Conservation (phyloP, 2,329 filamentous ascomycete species). For the Raffaelea ambrosiae region DNA sequence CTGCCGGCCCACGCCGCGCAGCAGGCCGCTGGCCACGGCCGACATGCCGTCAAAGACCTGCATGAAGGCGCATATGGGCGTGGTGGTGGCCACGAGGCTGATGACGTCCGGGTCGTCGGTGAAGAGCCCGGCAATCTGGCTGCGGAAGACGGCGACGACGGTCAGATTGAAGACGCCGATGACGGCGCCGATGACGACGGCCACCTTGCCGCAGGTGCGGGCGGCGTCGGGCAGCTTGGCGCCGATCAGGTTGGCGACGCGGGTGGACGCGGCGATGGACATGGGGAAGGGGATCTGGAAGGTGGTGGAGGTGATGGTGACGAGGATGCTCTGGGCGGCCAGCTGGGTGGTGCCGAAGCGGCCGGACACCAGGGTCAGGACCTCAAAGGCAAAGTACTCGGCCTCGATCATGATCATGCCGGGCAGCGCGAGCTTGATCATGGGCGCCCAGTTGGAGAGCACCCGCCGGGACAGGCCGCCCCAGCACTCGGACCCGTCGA, state of each 20-base stretch:
- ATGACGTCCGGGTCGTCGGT: slow-evolving; percentile 67
- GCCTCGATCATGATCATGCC: slow-evolving; percentile 92
- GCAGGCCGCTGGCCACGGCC: slow-evolving; percentile 71
- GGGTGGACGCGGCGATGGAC: slow-evolving; percentile 78
- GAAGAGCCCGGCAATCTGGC: slow-evolving; percentile 69
- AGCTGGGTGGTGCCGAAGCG: slow-evolving; percentile 72
- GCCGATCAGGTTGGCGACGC: slow-evolving; percentile 86
- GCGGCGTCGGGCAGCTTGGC: slow-evolving; percentile 75
- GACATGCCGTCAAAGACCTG: slow-evolving; percentile 82
- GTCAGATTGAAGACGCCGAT: slow-evolving; percentile 75
- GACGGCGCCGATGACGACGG: slow-evolving; percentile 54
- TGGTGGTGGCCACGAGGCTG: slow-evolving; percentile 54
- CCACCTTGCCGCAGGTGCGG: slow-evolving; percentile 69
- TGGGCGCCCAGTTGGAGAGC: slow-evolving; percentile 67
- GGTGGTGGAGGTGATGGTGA: slow-evolving; percentile 68
- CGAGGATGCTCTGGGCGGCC: slow-evolving; percentile 80
- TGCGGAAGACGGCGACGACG: slow-evolving; percentile 59
- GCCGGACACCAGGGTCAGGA: slow-evolving; percentile 74
- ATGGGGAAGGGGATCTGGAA: slow-evolving; percentile 92
- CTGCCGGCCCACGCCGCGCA: slow-evolving; percentile 82
- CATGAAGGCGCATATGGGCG: slow-evolving; percentile 80
- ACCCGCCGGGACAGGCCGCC: slow-evolving; percentile 65
- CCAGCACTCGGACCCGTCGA: slow-evolving; percentile 71
- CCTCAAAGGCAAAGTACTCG: slow-evolving; percentile 88
- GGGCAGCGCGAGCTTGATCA: slow-evolving; percentile 80